A percentile compares a stretch with the other conserved stretches of the same genome.
Evolutionary conservation across 352 stramenopile species (phyloP).

Genomic region (Aphanomyces astaci): DNA sequence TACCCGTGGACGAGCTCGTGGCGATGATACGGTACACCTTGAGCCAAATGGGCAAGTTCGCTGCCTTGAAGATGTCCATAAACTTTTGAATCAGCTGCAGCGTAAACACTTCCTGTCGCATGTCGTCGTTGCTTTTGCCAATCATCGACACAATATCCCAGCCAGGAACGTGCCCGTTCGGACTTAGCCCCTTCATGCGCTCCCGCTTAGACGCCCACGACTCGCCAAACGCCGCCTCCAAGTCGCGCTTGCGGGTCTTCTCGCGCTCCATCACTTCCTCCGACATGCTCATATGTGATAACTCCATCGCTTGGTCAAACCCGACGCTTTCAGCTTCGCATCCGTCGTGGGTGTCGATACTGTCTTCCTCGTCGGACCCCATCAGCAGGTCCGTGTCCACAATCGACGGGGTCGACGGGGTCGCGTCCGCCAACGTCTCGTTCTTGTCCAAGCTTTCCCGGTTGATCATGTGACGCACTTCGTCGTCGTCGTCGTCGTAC

Average conservation of each 20-base stretch:
- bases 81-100: slow-evolving; percentile 98
- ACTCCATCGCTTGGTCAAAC: slow-evolving; percentile 46
- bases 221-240: slow-evolving; percentile 90
- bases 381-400: neutral
- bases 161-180: slow-evolving; percentile 77
- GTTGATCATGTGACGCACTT: slow-evolving; percentile 22
- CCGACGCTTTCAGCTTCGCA: neutral
- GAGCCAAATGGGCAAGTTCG: slow-evolving; percentile 93
- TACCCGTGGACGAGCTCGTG: slow-evolving; percentile 90
- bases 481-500: slow-evolving; percentile 14
- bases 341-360: slow-evolving; percentile 4
- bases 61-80: slow-evolving; percentile 93
- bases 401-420: neutral
- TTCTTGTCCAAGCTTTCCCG: slow-evolving; percentile 11
- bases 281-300: slow-evolving; percentile 46
- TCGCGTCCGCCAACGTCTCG: neutral
- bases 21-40: slow-evolving; percentile 96
- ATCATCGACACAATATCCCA: slow-evolving; percentile 97
- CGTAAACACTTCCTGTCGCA: slow-evolving; percentile 98
- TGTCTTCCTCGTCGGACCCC: slow-evolving; percentile 17
- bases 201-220: slow-evolving; percentile 92
- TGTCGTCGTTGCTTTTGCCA: slow-evolving; percentile 98
- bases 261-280: slow-evolving; percentile 75
- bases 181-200: slow-evolving; percentile 79
- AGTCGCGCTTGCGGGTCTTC: slow-evolving; percentile 65